Conservation (phyloP, 192 early-diverging fungal species). For the Hyaloraphidium curvatum region DNA sequence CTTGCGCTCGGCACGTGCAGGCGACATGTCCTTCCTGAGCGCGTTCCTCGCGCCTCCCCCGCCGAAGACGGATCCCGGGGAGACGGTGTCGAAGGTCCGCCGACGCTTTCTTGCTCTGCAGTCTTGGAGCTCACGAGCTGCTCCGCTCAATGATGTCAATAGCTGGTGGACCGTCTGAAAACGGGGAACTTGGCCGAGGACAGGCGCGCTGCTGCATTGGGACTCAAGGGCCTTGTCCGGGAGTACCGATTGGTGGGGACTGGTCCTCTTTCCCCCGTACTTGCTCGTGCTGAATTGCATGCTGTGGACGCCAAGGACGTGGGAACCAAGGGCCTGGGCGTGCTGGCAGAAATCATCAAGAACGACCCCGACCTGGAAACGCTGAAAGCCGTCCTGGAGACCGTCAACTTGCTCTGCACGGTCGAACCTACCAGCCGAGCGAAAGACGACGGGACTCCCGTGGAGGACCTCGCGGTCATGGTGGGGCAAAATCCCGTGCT, state of each 20-base stretch:
- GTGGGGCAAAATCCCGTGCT: neutral
- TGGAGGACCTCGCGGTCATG: neutral
- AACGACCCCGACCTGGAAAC: constrained; percentile 77
- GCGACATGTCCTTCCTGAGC: too few species aligned
- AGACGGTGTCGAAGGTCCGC: too few species aligned
- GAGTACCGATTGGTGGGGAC: constrained; percentile 52
- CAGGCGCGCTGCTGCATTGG: constrained; percentile 62
- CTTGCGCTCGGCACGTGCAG: too few species aligned
- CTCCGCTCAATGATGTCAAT: too few species aligned
- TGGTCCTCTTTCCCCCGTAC: neutral
- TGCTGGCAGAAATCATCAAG: constrained; percentile 53
- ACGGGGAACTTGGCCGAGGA: too few species aligned
- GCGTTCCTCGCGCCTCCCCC: too few species aligned
- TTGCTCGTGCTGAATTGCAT: neutral
- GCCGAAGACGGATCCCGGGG: too few species aligned
- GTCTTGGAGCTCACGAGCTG: too few species aligned
- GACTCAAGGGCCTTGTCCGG: constrained; percentile 63
- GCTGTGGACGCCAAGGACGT: constrained; percentile 40
- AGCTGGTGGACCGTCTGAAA: too few species aligned
- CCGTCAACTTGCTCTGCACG: constrained; percentile 59
- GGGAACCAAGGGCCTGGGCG: constrained; percentile 52
- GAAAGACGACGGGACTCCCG: neutral
- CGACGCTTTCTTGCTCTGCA: too few species aligned
- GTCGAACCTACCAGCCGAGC: constrained; percentile 5
- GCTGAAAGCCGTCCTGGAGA: constrained; percentile 69